Evolutionary conservation across 2,329 filamentous ascomycete species (phyloP), one percentile per base, ranked within the genome.

Genomic region (Leptoxyphium fumago): DNA sequence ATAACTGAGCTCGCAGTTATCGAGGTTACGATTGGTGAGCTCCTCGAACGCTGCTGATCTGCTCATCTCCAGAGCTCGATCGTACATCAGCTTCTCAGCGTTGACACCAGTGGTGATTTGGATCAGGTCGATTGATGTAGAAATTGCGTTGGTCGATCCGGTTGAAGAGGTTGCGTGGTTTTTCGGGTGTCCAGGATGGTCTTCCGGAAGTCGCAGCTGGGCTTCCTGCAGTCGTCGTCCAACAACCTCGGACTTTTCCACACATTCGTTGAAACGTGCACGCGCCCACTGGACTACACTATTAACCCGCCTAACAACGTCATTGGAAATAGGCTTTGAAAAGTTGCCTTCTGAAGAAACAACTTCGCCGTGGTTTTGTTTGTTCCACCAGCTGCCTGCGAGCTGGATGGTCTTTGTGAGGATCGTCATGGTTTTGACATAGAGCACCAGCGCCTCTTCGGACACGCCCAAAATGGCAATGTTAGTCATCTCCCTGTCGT

Each of bases 11-110:
- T 96, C 88, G 59, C 89, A 96, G 13, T 87, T 86, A 0, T 71
- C 66, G 18, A 96, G 69, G 61, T 96, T 88, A 49, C 91, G 84
- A 45, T 89, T 87, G 2, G 91, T 86, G 41, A 98, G 83, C 65
- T 98, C 91, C 55, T 94, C 93, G 58, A 96, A 91, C 7, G 91
- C 91, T 7, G 91, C 89, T 3, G 84, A 79, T 43, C 87, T 79
- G 61, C 87, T 95, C 91, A 98, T 96, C 61, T 98, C 91, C 17
- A 96, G 69, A 0, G 91, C 91, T 40, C 91, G 84, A 54, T 98
- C 91, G 60, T 95, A 98, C 87, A 98, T 95, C 39, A 98, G 71
- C 64, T 88, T 94, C 67, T 96, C 91, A 0, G 91, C 91, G 17
- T 87, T 95, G 45, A 95, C 80, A 1, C 89, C 91, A 2, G 84